Evolutionary conservation across 805 yeast genomes (phyloP), one percentile per base, ranked within the genome.

Genomic region (Metschnikowia lachancei): DNA sequence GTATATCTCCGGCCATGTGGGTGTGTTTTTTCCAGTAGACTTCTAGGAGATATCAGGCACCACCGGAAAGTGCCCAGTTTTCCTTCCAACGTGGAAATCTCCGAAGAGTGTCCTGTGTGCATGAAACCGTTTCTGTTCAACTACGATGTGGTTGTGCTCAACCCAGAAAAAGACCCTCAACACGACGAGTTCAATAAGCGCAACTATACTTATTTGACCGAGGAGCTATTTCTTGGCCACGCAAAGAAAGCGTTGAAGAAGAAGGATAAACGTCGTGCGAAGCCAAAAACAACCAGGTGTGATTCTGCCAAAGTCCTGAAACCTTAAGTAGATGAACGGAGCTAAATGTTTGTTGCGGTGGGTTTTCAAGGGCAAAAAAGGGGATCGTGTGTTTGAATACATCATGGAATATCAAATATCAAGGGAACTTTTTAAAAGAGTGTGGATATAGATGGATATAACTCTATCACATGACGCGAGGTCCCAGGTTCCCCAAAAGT

Each of bases 1-100:
- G 62, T 59, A 7, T 70, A 69, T 41, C 56, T 65, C 18, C 60
- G 75, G 37, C 44, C 60, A 0, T 72, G 76, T 56, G 76, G 76
- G 13, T 71, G 76, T 53, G 66, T 70, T 1, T 16, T 70, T 10
- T 59, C 67, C 3, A 51, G 54, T 37, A 64, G 57, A 36, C 45
- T 61, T 3, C 46, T 67, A 6, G 41, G 50, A 7, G 60, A 59
- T 19, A 16, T 66, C 7, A 50, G 51, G 11, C 40, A 40, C 16
- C 49, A 51, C 35, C 35, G 39, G 10, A 45, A 43, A 24, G 36
- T 53, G 22, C 24, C 39, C 3, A 55, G 43, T 5, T 39, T 29
- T 10, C 43, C 16, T 14, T 43, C 38, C 13, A 35, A 49, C 8
- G 52, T 55, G 0, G 47, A 17, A 29, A 16, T 43, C 31, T 28